Conservation (phyloP, 2,329 filamentous ascomycete genomes). For the Hirsutella minnesotensis region DNA sequence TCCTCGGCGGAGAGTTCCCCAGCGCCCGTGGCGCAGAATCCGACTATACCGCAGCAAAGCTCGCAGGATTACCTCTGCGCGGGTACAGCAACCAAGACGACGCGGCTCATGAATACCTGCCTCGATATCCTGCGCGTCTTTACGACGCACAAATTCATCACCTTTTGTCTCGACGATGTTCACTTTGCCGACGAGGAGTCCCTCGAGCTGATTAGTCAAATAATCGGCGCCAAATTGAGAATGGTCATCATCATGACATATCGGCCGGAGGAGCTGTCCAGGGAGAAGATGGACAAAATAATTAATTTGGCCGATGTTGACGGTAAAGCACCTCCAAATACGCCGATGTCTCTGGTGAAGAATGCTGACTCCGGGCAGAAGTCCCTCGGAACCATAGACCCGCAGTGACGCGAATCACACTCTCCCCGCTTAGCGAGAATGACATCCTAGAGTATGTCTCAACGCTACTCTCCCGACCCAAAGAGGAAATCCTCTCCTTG, state of each 20-base stretch:
- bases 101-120: slow-evolving; percentile 77
- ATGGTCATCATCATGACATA: slow-evolving; percentile 75
- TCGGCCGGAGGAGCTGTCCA: slow-evolving; percentile 51
- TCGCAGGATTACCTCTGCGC: slow-evolving; percentile 49
- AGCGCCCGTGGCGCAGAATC: slow-evolving; percentile 16
- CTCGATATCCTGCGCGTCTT: slow-evolving; percentile 76
- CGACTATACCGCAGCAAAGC: slow-evolving; percentile 32
- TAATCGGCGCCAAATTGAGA: slow-evolving; percentile 66
- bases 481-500: slow-evolving; percentile 62
- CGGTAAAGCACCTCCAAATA: slow-evolving; percentile 21
- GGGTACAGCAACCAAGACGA: slow-evolving; percentile 48
- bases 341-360: background rate
- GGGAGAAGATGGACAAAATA: slow-evolving; percentile 41
- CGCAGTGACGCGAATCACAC: slow-evolving; percentile 55
- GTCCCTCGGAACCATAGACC: slow-evolving; percentile 34
- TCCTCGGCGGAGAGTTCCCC: slow-evolving; percentile 38
- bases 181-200: slow-evolving; percentile 87
- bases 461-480: slow-evolving; percentile 62
- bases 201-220: slow-evolving; percentile 69
- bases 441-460: slow-evolving; percentile 77
- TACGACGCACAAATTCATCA: slow-evolving; percentile 74
- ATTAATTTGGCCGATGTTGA: slow-evolving; percentile 42
- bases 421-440: slow-evolving; percentile 63
- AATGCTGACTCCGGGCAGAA: slow-evolving; percentile 22
- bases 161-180: slow-evolving; percentile 78